These are phyloP conservation scores for Isabelozyma gotoi DNA, from an alignment of 805 yeast genomes.

Conservation along the genomic window DNA sequence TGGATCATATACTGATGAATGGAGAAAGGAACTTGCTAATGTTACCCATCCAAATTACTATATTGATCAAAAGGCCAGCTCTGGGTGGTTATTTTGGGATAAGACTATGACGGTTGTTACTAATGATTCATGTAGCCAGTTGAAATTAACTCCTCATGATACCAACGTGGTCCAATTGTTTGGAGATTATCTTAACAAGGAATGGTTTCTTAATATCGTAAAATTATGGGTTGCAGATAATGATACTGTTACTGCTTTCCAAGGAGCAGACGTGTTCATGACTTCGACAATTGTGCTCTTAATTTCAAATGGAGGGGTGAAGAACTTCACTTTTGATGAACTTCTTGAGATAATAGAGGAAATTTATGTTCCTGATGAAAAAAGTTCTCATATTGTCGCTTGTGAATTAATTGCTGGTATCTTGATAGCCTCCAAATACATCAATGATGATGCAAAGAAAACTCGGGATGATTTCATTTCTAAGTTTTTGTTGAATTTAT, in stretches of 20 bases:
- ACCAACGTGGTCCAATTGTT: constrained; percentile 36
- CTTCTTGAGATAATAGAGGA: constrained; percentile 49
- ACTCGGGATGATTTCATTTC: constrained; percentile 48
- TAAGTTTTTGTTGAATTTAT: constrained; percentile 42
- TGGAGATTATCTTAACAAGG: constrained; percentile 47
- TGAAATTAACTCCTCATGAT: constrained; percentile 45
- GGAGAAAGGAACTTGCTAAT: constrained; percentile 53
- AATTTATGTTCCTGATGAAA: constrained; percentile 63
- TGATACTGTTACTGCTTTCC: constrained; percentile 66
- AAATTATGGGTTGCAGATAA: constrained; percentile 61
- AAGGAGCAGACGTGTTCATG: constrained; percentile 62
- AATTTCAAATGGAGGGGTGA: constrained; percentile 42
- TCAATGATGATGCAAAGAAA: constrained; percentile 29
- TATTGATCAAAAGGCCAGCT: constrained; percentile 54
- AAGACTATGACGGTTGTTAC: constrained; percentile 48
- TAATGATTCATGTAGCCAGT: constrained; percentile 19
- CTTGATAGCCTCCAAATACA: constrained; percentile 46
- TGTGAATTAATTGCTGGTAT: constrained; percentile 73
- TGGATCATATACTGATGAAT: constrained; percentile 38
- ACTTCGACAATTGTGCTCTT: constrained; percentile 51
- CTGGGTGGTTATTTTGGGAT: constrained; percentile 82
- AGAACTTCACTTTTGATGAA: constrained; percentile 48
- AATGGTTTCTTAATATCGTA: constrained; percentile 58
- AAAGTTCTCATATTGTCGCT: constrained; percentile 69
- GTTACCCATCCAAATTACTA: constrained; percentile 48